These are phyloP conservation scores for Rostrohypoxylon terebratum DNA, from an alignment of 495 filamentous ascomycete species.

Conservation along the genomic window DNA sequence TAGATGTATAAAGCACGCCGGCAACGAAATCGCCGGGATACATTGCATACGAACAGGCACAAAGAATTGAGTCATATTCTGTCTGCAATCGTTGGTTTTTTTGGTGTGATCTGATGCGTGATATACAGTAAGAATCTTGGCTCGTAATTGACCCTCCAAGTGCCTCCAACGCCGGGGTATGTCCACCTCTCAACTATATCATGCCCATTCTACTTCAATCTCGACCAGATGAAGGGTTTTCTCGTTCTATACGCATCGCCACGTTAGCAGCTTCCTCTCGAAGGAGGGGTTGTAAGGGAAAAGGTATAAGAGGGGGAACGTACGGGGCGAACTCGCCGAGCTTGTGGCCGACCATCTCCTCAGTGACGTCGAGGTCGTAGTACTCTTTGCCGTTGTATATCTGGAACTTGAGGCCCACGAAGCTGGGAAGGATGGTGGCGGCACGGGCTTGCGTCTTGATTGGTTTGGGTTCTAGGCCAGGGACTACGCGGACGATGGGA, in stretches of 20 bases:
- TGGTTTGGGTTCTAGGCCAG: slow-evolving; percentile 72
- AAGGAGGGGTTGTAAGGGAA: background rate
- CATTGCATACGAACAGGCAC: background rate
- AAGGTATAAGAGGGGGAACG: slow-evolving; percentile 53
- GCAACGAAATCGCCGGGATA: background rate
- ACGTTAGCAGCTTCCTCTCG: background rate
- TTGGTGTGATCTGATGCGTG: slow-evolving; percentile 14
- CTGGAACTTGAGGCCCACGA: slow-evolving; percentile 92
- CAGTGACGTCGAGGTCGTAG: slow-evolving; percentile 86
- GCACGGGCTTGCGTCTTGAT: slow-evolving; percentile 90
- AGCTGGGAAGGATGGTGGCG: slow-evolving; percentile 95
- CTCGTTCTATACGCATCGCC: slow-evolving; percentile 72
- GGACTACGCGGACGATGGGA: slow-evolving; percentile 70
- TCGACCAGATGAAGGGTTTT: slow-evolving; percentile 79
- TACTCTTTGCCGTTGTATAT: slow-evolving; percentile 97
- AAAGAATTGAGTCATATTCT: slow-evolving; percentile 7
- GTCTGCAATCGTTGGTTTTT: background rate
- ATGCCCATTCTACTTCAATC: slow-evolving; percentile 75
- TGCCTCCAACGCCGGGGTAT: slow-evolving; percentile 27
- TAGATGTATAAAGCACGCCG: slow-evolving; percentile 5
- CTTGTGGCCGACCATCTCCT: slow-evolving; percentile 99
- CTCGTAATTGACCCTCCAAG: slow-evolving; percentile 5
- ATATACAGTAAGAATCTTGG: slow-evolving; percentile 8
- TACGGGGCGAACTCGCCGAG: slow-evolving; percentile 94
- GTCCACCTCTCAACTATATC: slow-evolving; percentile 8